phyloP scores from a whole-genome alignment of 768 basidiomycete genomes.

The Gloeostereum incarnatum region DNA sequence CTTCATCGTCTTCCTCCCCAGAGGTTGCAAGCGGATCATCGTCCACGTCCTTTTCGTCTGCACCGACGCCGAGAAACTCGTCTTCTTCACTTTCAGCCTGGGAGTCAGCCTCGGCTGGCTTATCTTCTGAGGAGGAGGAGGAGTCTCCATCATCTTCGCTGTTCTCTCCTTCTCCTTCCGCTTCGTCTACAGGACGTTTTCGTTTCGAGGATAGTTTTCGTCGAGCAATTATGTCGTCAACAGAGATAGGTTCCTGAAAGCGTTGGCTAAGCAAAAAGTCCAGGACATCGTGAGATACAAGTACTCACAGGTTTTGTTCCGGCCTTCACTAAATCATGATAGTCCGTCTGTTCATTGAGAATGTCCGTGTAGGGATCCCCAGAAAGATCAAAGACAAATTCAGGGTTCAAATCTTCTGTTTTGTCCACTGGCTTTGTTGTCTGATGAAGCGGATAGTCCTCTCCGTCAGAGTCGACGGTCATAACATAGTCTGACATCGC shows the following conservation, averaged over 20 bases:
- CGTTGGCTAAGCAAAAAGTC: not conserved
- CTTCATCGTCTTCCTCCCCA: constrained; percentile 26
- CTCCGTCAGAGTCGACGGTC: constrained; percentile 78
- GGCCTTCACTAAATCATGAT: constrained; percentile 52
- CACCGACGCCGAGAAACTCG: constrained; percentile 21
- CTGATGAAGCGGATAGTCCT: constrained; percentile 28
- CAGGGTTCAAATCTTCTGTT: constrained; percentile 67
- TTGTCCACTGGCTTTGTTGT: constrained; percentile 16
- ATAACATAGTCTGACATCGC: constrained; percentile 61
- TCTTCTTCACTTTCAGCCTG: constrained; percentile 18
- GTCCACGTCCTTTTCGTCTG: constrained; percentile 22
- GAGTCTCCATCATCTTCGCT: constrained; percentile 22
- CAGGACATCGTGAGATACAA: constrained; percentile 5
- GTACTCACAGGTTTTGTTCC: constrained; percentile 51
- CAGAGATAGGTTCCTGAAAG: constrained; percentile 67
- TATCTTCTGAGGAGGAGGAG: too few species aligned
- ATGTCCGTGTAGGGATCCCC: constrained; percentile 62
- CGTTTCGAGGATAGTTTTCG: constrained; percentile 54
- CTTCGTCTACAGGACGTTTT: constrained; percentile 40
- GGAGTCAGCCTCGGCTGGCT: too few species aligned
- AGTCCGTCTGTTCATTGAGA: constrained; percentile 25
- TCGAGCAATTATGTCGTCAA: constrained; percentile 87
- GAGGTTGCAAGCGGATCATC: constrained; percentile 16
- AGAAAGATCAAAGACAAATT: constrained; percentile 73
- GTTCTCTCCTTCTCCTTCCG: constrained; percentile 27